phyloP scores from a whole-genome alignment of 148 eudicot genomes.

The Tetragonia tetragonoides region DNA sequence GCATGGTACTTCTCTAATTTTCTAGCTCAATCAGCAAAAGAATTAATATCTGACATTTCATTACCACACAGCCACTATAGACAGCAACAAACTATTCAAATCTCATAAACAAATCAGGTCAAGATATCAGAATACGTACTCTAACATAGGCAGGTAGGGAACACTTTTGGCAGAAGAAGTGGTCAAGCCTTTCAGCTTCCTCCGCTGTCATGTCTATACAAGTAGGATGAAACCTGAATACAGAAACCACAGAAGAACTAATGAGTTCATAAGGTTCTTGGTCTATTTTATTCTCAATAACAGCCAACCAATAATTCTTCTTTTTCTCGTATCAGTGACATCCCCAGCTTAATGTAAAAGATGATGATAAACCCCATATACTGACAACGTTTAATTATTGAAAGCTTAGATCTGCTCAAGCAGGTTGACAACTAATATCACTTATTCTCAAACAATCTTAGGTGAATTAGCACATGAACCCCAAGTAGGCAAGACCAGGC shows the following conservation, averaged over 20 bases:
- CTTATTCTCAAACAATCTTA: no score
- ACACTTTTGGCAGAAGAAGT: slow-evolving; percentile 76
- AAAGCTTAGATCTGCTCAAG: no score
- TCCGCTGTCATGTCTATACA: slow-evolving; percentile 79
- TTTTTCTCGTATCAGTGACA: no score
- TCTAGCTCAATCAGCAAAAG: no score
- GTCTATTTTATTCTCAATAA: no score
- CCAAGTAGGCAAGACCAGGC: no score
- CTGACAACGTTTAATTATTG: no score
- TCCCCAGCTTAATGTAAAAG: no score
- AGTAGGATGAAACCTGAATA: slow-evolving; percentile 76
- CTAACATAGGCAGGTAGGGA: neutral
- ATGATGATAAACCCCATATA: no score
- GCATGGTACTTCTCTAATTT: neutral
- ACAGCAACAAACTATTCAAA: neutral
- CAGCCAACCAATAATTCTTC: no score
- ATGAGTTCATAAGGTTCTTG: neutral
- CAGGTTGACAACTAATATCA: no score
- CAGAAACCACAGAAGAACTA: neutral
- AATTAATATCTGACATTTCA: neutral
- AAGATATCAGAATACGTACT: neutral
- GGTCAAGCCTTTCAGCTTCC: slow-evolving; percentile 71
- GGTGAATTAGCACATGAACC: no score
- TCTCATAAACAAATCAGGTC: neutral
- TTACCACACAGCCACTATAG: neutral